Evolutionary conservation across 495 filamentous ascomycete genomes (phyloP).

Genomic region (Immersiella caudata): DNA sequence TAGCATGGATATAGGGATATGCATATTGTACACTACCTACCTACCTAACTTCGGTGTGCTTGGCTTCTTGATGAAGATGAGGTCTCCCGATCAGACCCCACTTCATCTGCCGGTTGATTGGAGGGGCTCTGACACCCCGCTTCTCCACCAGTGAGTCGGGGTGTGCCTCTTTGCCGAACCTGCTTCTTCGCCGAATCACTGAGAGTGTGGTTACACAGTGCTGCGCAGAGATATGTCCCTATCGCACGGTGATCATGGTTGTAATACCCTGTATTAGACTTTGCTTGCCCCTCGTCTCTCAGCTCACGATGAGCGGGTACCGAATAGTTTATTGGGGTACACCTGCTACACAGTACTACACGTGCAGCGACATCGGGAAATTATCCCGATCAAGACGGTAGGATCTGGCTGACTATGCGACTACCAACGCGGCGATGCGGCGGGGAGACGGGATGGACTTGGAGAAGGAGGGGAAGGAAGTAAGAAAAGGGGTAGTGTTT

Average conservation of each 20-base stretch:
- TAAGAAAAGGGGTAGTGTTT: not conserved
- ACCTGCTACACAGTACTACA: not conserved
- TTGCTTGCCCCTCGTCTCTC: too few relatives aligned
- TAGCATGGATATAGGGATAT: conserved; percentile 1
- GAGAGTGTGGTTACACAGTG: not conserved
- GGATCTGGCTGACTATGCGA: not conserved
- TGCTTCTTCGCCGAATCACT: not conserved
- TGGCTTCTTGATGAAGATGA: too few relatives aligned
- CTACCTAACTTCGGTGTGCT: too few relatives aligned
- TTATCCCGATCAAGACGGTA: not conserved
- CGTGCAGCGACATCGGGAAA: not conserved
- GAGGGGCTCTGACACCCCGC: not conserved
- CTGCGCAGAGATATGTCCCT: too few relatives aligned
- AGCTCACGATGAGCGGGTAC: too few relatives aligned
- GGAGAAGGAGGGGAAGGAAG: not conserved
- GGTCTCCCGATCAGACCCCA: not conserved
- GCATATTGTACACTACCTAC: not conserved
- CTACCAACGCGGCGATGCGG: not conserved
- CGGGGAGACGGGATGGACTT: not conserved
- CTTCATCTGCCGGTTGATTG: conserved; percentile 5
- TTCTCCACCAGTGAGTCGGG: not conserved
- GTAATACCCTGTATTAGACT: too few relatives aligned
- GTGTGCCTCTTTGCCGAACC: not conserved
- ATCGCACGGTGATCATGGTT: too few relatives aligned
- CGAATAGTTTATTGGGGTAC: not conserved